Percentiles rank a stretch among this genome's conserved stretches.
phyloP scores from a whole-genome alignment of 1,284 basidiomycete species.

The Ustilago nuda region DNA sequence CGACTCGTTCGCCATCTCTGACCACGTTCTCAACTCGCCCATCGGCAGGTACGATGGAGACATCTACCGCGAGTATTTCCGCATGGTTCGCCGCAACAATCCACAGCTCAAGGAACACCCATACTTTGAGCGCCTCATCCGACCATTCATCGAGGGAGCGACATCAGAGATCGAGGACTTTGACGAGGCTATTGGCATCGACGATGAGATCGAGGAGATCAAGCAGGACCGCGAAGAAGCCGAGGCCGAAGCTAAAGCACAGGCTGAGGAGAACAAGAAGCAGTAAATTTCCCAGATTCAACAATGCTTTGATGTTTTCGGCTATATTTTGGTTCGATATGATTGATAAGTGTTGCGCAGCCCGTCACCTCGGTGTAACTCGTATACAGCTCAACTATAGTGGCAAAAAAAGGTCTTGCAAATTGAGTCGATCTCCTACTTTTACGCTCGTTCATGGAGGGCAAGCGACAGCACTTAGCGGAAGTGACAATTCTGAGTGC shows the following conservation, averaged over 20 bases:
- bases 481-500: neutral
- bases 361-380: no score
- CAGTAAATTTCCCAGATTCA: neutral
- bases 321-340: neutral
- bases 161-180: conserved; percentile 69
- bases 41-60: conserved; percentile 70
- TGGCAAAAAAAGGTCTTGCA: no score
- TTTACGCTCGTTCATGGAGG: no score
- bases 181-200: conserved; percentile 71
- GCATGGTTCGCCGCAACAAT: conserved; percentile 64
- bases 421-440: no score
- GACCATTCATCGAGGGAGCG: conserved; percentile 72
- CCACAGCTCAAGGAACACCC: conserved; percentile 70
- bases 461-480: neutral
- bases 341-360: neutral
- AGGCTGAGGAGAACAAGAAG: conserved; percentile 34
- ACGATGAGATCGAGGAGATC: conserved; percentile 71
- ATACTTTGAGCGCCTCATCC: conserved; percentile 74
- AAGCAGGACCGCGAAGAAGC: conserved; percentile 65
- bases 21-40: conserved; percentile 75
- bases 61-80: conserved; percentile 66
- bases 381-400: no score
- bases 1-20: conserved; percentile 73
- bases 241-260: conserved; percentile 51
- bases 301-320: neutral